Evolutionary conservation across 1,284 basidiomycete species (phyloP), one percentile per base, ranked within the genome.

Genomic region (Cystobasidium pallidum): DNA sequence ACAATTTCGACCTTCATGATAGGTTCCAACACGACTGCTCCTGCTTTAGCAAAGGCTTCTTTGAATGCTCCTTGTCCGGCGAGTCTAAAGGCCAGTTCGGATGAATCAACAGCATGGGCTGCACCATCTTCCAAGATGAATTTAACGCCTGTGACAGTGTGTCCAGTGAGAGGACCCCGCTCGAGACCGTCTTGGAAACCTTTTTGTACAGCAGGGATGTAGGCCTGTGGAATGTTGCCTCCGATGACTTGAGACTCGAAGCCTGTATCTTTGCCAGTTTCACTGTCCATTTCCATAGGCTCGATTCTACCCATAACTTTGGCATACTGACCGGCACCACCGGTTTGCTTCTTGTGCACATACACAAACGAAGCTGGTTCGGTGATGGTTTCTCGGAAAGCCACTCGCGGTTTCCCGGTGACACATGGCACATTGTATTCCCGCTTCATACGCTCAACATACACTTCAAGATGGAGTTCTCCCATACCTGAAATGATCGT

Each of bases 401-500:
- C 94, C 55, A 99, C 96, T 28, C 91, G 90, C 13, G 96, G 96
- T 82, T 95, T 95, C 74, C 96, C 95, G 1, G 95, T 98, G 11
- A 88, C 86, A 80, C 94, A 97, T 41, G 92, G 88, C 30, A 95
- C 92, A 75, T 91, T 92, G 84, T 99, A 99, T 83, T 99, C 96
- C 73, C 96, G 89, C 77, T 89, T 89, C 94, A 99, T 98, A 54
- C 96, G 91, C 82, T 99, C 96, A 74, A 98, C 95, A 83, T 99
- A 99, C 79, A 99, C 97, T 80, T 99, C 96, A 30, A 99, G 87
- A 80, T 99, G 96, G 11, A 99, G 87, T 82, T 99, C 96, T 34
- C 95, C 96, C 96, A 99, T 99, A 21, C 96, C 96, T 39, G 92
- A 95, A 75, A 99, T 98, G 81, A 99, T 99, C n/a, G 96, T 99